These are phyloP conservation scores for Triticum monococcum DNA, from an alignment of 176 grass and related monocot genomes.

Conservation along the genomic window DNA sequence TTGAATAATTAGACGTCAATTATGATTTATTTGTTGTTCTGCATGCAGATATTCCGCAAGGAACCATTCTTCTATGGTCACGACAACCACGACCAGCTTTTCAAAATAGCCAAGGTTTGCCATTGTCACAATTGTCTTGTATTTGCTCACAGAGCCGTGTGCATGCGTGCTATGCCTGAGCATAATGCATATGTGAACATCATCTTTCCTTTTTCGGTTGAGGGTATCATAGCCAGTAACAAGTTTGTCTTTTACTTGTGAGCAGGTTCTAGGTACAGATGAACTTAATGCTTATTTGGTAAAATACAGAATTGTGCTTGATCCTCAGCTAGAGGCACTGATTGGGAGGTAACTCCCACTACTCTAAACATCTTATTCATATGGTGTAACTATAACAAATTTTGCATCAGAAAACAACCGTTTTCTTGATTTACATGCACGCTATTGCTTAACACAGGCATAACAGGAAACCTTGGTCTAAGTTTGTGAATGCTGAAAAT, in stretches of 20 bases:
- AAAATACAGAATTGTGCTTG: conserved; percentile 72
- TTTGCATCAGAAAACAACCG: background rate
- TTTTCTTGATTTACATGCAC: background rate
- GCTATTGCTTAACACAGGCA: conserved; percentile 38
- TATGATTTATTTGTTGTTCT: conserved; percentile 14
- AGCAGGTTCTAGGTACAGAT: conserved; percentile 80
- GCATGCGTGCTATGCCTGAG: background rate
- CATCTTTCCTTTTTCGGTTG: background rate
- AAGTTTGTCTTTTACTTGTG: background rate
- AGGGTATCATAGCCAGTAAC: background rate
- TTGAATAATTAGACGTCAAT: background rate
- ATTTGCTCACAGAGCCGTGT: background rate
- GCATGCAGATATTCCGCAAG: conserved; percentile 70
- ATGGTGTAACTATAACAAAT: background rate
- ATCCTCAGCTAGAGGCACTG: conserved; percentile 80
- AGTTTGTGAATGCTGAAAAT: conserved; percentile 74
- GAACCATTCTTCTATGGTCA: conserved; percentile 88
- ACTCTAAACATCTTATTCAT: conserved; percentile 3
- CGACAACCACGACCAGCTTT: conserved; percentile 81
- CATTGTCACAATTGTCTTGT: conserved; percentile 1
- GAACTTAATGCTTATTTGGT: conserved; percentile 67
- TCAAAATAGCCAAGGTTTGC: conserved; percentile 77
- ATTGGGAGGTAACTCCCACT: conserved; percentile 60
- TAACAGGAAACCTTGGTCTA: conserved; percentile 70
- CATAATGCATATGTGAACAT: background rate